phyloP scores from a whole-genome alignment of 1,284 basidiomycete genomes.

The Fomitopsis pinicola region DNA sequence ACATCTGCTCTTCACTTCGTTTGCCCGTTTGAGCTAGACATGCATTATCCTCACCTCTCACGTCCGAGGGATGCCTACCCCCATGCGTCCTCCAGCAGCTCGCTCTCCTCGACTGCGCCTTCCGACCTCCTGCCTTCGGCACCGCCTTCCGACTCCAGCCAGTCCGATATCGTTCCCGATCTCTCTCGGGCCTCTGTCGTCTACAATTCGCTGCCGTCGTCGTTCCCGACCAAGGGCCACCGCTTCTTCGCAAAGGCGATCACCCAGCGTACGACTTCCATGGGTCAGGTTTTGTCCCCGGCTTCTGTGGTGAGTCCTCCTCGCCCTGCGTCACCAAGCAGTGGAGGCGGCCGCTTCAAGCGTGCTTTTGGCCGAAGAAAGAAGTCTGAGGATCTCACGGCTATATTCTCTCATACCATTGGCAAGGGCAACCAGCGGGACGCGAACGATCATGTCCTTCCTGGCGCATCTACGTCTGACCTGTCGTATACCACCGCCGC shows the following conservation, averaged over 20 bases:
- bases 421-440: constrained; percentile 29
- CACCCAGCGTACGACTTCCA: constrained; percentile 14
- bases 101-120: constrained; percentile 33
- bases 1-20: not conserved
- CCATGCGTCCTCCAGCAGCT: constrained; percentile 34
- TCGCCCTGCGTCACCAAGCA: constrained; percentile 29
- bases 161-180: constrained; percentile 41
- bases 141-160: constrained; percentile 31
- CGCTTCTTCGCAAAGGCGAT: constrained; percentile 29
- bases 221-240: constrained; percentile 18
- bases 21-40: not conserved
- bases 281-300: constrained; percentile 25
- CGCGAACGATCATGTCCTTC: constrained; percentile 13
- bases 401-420: constrained; percentile 16
- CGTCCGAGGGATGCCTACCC: constrained; percentile 29
- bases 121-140: constrained; percentile 32
- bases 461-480: constrained; percentile 17
- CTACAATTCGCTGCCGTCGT: constrained; percentile 23
- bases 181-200: constrained; percentile 29
- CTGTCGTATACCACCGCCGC: constrained; percentile 8
- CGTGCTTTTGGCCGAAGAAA: constrained; percentile 60
- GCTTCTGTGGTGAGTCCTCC: constrained; percentile 13
- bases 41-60: constrained; percentile 7
- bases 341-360: constrained; percentile 51
- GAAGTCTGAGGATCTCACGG: constrained; percentile 49